Base-by-base conservation (phyloP, 768 basidiomycete species). In the Mycena maculata region DNA sequence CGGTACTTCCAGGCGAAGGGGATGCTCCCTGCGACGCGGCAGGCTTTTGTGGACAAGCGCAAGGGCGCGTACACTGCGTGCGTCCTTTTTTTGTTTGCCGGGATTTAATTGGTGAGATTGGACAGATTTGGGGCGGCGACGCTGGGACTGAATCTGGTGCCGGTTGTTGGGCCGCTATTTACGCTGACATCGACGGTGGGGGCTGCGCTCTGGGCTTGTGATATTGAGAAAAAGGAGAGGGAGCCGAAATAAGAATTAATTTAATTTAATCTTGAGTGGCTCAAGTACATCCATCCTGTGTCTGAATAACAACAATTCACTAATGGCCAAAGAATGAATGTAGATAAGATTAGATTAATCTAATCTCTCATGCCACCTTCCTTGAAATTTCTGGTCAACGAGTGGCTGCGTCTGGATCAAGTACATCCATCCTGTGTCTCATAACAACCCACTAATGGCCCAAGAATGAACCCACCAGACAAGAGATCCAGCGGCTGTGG, bases 1-100 rank as follows among this genome's bases (percentile, higher is more conserved):
- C 84, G 90, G 44, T 93, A 91, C 76, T 93, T 92, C 80, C 86
- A 90, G 76, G 82, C 92, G 52, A 91, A 90, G 76, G 84, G 83
- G 1, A 82, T 85, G 66, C 80, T 82, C 71, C 78, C 80, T 30
- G 60, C 74, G 18, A 81, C 85, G 63, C 80, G 83, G 38, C 74
- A 83, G 23, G 76, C 78, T 12, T 85, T 85, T 65, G 82, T 91
- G 23, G 71, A 83, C 55, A 76, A 83, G 66, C 80, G 82, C 47
- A 76, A 83, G 63, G 88, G 86, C 0, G 86, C 86, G 38, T 93
- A 93, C 75, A 88, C 89, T 45, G 89, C 87, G 87, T 90, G 63
- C 71, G 86, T 82, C 6, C 10, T 31, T 20, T 38, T 38, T 52
- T 27, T 33, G 15, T 45, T 22, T 27, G 41, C 36, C 22, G 48